Evolutionary conservation across 176 grass and related monocot genomes (phyloP), one percentile per base, ranked within the genome.

Genomic region (Juncus effusus): DNA sequence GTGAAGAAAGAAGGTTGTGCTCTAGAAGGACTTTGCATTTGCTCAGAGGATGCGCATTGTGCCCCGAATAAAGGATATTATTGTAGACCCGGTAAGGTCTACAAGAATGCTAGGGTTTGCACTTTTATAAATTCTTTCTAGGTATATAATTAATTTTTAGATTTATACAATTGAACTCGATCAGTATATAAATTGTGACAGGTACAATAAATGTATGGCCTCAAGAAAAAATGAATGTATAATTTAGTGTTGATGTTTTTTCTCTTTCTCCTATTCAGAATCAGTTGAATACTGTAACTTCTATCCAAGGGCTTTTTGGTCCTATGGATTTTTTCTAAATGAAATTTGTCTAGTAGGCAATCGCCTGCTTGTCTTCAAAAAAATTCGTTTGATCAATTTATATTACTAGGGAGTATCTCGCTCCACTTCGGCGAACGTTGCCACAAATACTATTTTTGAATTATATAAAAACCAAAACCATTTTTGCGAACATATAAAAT

Each of bases 21-120:
- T 4, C 65, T 90, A 0, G 86, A 85, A 59, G 78, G 86, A 6
- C 61, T 82, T 36, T 90, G 86, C 69, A 65, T 89, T 47, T 89
- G 81, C 70, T 76, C 74, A 1, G 6, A 40, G 11, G 82, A 85
- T 64, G 4, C 36, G 38, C 81, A 85, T 60, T 89, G 86, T 51
- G 47, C 81, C 15, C 86, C 82, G 8, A 51, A 63, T 2, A 56
- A 76, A 19, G 78, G 75, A 0, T 89, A 82, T 59, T 64, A 67
- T 3, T 89, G 86, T 69, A 64, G 50, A 38, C 40, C 75, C 0
- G 82, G 86, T 0, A 65, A 75, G 41, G 78, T 90, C 36, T 90
- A 82, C 16, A 55, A 40, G 11, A 58, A 82, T 3, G 86, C 82
- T 16, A 77, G 86, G 36, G 86, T 90, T 2, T 85, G 86, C 81